Percentiles rank a stretch among this genome's conserved stretches.
These are phyloP conservation scores for Cryptococcus depauperatus DNA, from an alignment of 1,284 basidiomycete genomes.

Conservation along the genomic window DNA sequence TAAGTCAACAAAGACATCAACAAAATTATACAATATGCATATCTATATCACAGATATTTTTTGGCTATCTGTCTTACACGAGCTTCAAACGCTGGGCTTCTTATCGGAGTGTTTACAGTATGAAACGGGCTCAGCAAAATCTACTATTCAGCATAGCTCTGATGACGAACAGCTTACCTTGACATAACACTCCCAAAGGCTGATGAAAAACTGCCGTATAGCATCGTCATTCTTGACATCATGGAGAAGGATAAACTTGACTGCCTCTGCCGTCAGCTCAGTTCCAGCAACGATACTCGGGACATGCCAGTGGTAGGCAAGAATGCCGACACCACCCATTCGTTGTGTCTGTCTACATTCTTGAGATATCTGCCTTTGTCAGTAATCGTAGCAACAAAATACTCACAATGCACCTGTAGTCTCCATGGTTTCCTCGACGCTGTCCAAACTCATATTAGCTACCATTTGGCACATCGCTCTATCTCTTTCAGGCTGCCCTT, in stretches of 20 bases:
- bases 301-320: constrained; percentile 81
- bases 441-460: constrained; percentile 84
- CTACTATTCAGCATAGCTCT: constrained; percentile 46
- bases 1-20: constrained; percentile 8
- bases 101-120: constrained; percentile 72
- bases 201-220: constrained; percentile 78
- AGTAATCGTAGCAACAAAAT: background rate
- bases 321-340: constrained; percentile 93
- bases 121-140: constrained; percentile 86
- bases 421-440: constrained; percentile 81
- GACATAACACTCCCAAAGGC: constrained; percentile 89
- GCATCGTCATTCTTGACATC: constrained; percentile 94
- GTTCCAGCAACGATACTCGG: background rate
- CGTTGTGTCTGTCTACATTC: constrained; percentile 88
- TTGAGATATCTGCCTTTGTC: constrained; percentile 72
- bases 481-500: constrained; percentile 63
- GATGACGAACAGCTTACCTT: constrained; percentile 55
- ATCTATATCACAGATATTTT: constrained; percentile 57
- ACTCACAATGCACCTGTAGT: constrained; percentile 76
- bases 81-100: constrained; percentile 68
- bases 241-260: constrained; percentile 80
- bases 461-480: constrained; percentile 80
- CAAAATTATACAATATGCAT: constrained; percentile 19
- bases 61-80: constrained; percentile 78
- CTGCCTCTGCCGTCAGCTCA: constrained; percentile 13